A percentile compares a stretch with the other conserved stretches of the same genome.
Evolutionary conservation across 2,329 filamentous ascomycete species (phyloP).

Genomic region (Trichoderma cornu-damae): DNA sequence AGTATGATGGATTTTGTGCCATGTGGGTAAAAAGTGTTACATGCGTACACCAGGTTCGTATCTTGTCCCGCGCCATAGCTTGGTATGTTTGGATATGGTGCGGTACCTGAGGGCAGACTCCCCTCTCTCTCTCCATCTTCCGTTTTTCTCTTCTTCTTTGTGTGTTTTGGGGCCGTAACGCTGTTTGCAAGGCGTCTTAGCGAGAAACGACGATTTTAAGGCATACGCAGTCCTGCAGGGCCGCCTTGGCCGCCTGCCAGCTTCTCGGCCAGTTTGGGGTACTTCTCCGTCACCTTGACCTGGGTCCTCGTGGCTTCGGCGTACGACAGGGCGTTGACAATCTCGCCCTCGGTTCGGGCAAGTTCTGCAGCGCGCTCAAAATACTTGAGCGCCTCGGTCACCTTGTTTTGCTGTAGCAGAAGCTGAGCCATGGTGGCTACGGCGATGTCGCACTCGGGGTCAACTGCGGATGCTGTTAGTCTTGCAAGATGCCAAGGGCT

Average conservation of each 20-base stretch:
- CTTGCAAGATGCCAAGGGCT: neutral
- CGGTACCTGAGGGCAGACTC: neutral
- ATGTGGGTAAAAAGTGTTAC: slow-evolving; percentile 7
- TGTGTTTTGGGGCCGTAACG: neutral
- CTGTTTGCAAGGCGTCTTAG: neutral
- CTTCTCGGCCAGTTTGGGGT: slow-evolving; percentile 71
- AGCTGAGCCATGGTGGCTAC: slow-evolving; percentile 98
- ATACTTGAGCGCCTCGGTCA: slow-evolving; percentile 89
- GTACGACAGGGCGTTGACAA: slow-evolving; percentile 93
- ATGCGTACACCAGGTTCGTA: neutral
- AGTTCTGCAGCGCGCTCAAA: slow-evolving; percentile 96
- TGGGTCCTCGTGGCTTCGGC: slow-evolving; percentile 96
- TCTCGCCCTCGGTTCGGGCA: slow-evolving; percentile 88
- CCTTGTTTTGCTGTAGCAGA: slow-evolving; percentile 94
- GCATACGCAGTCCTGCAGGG: slow-evolving; percentile 35
- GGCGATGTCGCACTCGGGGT: slow-evolving; percentile 97
- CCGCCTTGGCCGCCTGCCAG: slow-evolving; percentile 42
- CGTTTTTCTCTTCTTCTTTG: neutral
- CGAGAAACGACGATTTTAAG: slow-evolving; percentile 22
- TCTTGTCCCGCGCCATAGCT: neutral
- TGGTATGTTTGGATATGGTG: slow-evolving; percentile 5
- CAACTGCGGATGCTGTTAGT: slow-evolving; percentile 58
- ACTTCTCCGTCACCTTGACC: slow-evolving; percentile 84
- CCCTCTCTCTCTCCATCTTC: neutral
- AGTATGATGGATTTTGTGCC: neutral